These are phyloP conservation scores for Nigrospora sphaerica DNA, from an alignment of 2,329 filamentous ascomycete species.

Conservation along the genomic window DNA sequence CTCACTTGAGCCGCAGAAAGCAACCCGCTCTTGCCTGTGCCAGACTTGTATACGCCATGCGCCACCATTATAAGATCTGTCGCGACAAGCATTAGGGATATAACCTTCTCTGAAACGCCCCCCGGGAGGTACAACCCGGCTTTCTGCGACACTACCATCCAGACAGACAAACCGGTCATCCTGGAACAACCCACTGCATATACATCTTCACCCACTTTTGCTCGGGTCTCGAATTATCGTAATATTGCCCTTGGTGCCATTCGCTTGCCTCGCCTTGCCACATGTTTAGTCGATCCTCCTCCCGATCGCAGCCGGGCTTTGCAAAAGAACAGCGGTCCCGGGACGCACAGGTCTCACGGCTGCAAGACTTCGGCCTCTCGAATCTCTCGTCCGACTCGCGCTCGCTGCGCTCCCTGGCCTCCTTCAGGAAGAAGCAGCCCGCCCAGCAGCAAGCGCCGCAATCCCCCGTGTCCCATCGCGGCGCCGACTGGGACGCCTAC, in stretches of 20 bases:
- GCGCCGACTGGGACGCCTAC: slow-evolving; percentile 17
- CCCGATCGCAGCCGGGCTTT: slow-evolving; percentile 25
- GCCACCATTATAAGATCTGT: not conserved
- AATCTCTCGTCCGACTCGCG: slow-evolving; percentile 29
- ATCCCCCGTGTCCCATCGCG: slow-evolving; percentile 9
- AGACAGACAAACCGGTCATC: not conserved
- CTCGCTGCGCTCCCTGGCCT: slow-evolving; percentile 18
- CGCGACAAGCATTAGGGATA: not conserved
- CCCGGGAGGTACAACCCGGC: not conserved
- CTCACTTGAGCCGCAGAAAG: not conserved
- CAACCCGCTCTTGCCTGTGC: not conserved
- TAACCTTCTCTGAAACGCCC: not conserved
- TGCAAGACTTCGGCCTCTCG: slow-evolving; percentile 31
- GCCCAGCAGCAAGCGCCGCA: slow-evolving; percentile 4
- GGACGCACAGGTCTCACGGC: slow-evolving; percentile 25
- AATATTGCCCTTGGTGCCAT: slow-evolving; percentile 1
- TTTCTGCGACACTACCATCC: not conserved
- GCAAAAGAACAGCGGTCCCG: slow-evolving; percentile 29
- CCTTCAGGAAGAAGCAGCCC: slow-evolving; percentile 4
- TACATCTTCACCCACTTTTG: not conserved
- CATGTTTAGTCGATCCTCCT: slow-evolving; percentile 40
- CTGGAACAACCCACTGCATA: not conserved
- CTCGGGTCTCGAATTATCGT: not conserved
- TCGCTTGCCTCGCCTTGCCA: slow-evolving; percentile 14
- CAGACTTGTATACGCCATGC: not conserved